Evolutionary conservation across 768 basidiomycete genomes (phyloP), one percentile per base, ranked within the genome.

Genomic region (Rhodotorula taiwanensis): DNA sequence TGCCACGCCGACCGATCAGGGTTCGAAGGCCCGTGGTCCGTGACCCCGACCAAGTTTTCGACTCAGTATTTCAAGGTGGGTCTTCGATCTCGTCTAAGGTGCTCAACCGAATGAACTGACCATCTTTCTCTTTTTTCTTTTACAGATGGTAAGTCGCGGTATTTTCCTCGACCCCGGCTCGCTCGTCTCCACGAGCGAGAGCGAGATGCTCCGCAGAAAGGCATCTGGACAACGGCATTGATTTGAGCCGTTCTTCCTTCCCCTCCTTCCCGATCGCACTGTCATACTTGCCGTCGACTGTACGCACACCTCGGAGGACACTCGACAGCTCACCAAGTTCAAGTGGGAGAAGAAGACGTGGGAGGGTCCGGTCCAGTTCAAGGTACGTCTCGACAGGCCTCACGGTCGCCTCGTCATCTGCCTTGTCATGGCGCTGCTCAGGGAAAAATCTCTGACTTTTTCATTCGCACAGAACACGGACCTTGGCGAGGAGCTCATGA

Each of bases 1-100:
- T 94, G 91, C 81, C 94, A 99, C 80, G 58, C 80, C 60, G 82
- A 88, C 76, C 83, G 89, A 53, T 87, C 85, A 61, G 88, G 88
- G 41, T 93, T 85, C 74, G 84, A 87, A 10, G 90, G 88, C 14
- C 89, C 88, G 21, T 92, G 88, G 90, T 53, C 47, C 23, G 58
- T 66, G 31, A 60, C 64, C 10, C 68, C 68, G 10, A 70, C 68
- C 3, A 55, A 50, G 41, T 71, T 73, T 49, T 49, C 57, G 44
- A 70, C 62, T 5, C 64, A 63, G 47, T 70, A 60, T 49, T 70
- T 53, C 69, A 64, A 58, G 50, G 30, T 52, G 8, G 20, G 47
- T 42, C 7, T 21, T 6, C 14, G 5, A 14, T 9, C 13, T 7
- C 45, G n/a, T 28, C 6, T 47, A 25, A n/a, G 8, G 9, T 27